These are phyloP conservation scores for Colletotrichum spinosum DNA, from an alignment of 2,329 filamentous ascomycete genomes.

Conservation along the genomic window DNA sequence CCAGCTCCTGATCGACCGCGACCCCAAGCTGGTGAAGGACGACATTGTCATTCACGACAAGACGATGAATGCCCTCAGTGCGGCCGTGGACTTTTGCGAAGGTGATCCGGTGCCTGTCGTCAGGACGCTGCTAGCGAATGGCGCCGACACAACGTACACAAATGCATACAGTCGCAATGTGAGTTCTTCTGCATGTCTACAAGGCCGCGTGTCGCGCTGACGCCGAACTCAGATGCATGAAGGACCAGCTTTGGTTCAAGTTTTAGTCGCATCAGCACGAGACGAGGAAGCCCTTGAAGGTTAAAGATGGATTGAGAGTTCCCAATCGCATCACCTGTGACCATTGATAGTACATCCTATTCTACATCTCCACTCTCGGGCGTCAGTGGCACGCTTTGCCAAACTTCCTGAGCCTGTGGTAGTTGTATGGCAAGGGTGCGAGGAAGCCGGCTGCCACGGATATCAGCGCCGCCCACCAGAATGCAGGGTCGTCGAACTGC, in stretches of 20 bases:
- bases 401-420: constrained; percentile 58
- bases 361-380: not conserved
- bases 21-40: not conserved
- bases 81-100: not conserved
- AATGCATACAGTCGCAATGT: constrained; percentile 14
- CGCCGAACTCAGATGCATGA: constrained; percentile 8
- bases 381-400: constrained; percentile 57
- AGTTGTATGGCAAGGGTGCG: constrained; percentile 66
- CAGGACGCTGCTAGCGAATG: not conserved
- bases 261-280: not conserved
- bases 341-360: not conserved
- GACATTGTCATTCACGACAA: not conserved
- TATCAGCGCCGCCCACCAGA: constrained; percentile 63
- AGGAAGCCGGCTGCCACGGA: constrained; percentile 58
- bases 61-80: constrained; percentile 6
- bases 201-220: not conserved
- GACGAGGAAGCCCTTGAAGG: not conserved
- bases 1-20: constrained; percentile 7
- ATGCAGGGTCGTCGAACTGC: constrained; percentile 56
- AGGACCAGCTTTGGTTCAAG: not conserved
- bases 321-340: too few relatives aligned
- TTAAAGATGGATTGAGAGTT: not conserved
- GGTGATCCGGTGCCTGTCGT: not conserved
- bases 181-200: not conserved
- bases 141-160: constrained; percentile 8